phyloP scores from a whole-genome alignment of 306 rosid genomes.

The Dryas drummondii region DNA sequence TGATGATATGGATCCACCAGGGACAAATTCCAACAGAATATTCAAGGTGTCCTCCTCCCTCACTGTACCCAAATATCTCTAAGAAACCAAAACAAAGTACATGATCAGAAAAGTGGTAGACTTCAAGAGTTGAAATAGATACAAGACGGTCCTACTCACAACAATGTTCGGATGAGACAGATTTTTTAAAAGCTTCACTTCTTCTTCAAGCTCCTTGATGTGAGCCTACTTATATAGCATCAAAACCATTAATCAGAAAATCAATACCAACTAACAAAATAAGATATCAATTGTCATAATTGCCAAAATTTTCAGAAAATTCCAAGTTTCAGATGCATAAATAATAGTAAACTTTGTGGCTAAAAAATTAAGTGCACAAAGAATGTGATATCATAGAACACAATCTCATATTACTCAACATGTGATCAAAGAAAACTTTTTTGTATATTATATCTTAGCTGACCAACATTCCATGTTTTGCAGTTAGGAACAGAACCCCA shows the following conservation, averaged over 20 bases:
- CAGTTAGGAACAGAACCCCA: too few relatives aligned
- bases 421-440: too few relatives aligned
- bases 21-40: slow-evolving; percentile 93
- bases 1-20: slow-evolving; percentile 99
- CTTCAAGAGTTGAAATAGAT: slow-evolving; percentile 23
- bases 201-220: slow-evolving; percentile 96
- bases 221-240: slow-evolving; percentile 64
- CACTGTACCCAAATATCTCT: slow-evolving; percentile 97
- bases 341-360: background rate
- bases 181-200: slow-evolving; percentile 94
- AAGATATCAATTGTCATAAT: background rate
- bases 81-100: slow-evolving; percentile 28
- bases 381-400: background rate
- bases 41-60: slow-evolving; percentile 90
- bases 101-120: slow-evolving; percentile 29
- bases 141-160: slow-evolving; percentile 60
- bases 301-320: background rate
- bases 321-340: background rate
- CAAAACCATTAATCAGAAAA: slow-evolving; percentile 26
- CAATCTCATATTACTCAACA: background rate
- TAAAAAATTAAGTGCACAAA: background rate
- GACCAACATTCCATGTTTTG: too few relatives aligned
- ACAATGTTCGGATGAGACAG: slow-evolving; percentile 95
- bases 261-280: slow-evolving; percentile 2
- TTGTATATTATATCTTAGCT: too few relatives aligned